Base-by-base conservation (phyloP, 768 basidiomycete genomes). In the Suillus placidus region DNA sequence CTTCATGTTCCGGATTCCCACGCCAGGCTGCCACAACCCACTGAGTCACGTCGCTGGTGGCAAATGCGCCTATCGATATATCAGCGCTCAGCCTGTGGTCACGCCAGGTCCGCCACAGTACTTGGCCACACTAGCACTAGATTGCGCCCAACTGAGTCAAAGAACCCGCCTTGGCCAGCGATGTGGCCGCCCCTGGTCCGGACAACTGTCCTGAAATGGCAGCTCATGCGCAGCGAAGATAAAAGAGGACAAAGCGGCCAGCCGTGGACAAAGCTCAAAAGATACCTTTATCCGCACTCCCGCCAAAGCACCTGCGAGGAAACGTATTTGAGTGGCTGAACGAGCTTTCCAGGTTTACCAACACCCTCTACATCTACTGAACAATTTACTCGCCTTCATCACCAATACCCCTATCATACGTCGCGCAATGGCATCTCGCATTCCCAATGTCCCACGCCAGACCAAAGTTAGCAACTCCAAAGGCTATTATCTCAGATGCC, bases 271-370 rank as follows among this genome's bases (percentile, higher is more conserved):
- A 69, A 63, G 64, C 52, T 70, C 68, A 70, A 72, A 67, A 42
- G 51, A 40, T 42, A 42, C 58, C 40, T 67, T 66, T 34, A 61
- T 52, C 66, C 69, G 67, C 62, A 47, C 23, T 12, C 10, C 7
- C 30, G 38, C 65, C 72, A 72, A 75, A 75, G 72, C 64, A 60
- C 26, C 60, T 5, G 26, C 56, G 12, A 54, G 38, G 38, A 45
- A 66, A 54, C 6, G 37, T 74, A 77, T 72, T 71, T 78, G 64
- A 77, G 63, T 67, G 10, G 55, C 34, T n/a, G 57, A n/a, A 55
- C 61, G 30, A 65, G 32, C 13, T 16, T 10, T 35, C 14, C 38
- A 49, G 40, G 38, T 54, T 30, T 32, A 47, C 35, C 26, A 64
- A 65, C 54, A 57, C 23, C 51, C 43, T 23, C 56, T 54, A 34